Evolutionary conservation across 2,329 filamentous ascomycete genomes (phyloP).

Genomic region (Sporothrix dimorphospora): DNA sequence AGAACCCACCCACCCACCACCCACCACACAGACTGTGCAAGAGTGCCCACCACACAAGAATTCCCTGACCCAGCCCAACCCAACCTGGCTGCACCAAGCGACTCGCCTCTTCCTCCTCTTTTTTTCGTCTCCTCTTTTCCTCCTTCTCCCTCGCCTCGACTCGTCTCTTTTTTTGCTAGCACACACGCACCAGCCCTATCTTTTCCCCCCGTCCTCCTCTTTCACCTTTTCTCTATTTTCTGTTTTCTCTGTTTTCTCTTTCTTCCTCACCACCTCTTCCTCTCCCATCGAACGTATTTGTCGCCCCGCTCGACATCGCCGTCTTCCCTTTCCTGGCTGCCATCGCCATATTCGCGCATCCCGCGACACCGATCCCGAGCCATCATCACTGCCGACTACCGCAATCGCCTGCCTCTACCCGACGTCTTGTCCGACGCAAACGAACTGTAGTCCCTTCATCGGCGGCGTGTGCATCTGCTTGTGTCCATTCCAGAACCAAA

Average conservation of each 20-base stretch:
- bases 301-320: neutral
- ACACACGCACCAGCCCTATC: neutral
- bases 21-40: neutral
- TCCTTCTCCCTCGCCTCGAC: neutral
- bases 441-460: neutral
- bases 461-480: neutral
- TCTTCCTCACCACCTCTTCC: neutral
- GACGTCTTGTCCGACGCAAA: neutral
- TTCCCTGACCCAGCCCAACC: constrained; percentile 16
- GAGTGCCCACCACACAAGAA: neutral
- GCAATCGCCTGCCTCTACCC: neutral
- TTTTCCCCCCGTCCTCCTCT: constrained; percentile 4
- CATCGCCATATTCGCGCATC: neutral
- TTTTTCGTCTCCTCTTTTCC: constrained; percentile 15
- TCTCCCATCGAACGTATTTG: neutral
- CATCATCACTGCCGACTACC: neutral
- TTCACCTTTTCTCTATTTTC: neutral
- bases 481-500: neutral
- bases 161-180: neutral
- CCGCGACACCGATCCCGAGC: neutral
- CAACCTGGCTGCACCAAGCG: neutral
- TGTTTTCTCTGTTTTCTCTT: neutral
- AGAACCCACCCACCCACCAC: constrained; percentile 8
- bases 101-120: constrained; percentile 15
- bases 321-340: neutral